phyloP scores from a whole-genome alignment of 2,329 filamentous ascomycete species.

The Penicillium sp. region DNA sequence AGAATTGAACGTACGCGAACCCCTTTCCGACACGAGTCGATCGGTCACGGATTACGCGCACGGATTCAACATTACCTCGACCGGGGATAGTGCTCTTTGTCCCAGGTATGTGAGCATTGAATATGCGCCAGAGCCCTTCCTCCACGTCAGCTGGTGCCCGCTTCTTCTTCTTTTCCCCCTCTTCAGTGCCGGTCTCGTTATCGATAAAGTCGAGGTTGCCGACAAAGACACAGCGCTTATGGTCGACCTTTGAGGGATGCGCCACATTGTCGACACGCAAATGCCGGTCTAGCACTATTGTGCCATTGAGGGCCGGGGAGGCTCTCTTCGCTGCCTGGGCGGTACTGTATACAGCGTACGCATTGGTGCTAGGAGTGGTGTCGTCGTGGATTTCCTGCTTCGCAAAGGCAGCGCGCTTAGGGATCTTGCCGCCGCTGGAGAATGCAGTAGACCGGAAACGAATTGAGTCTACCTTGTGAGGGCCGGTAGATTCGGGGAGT shows the following conservation, averaged over 20 bases:
- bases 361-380: conserved; percentile 91
- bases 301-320: conserved; percentile 79
- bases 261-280: conserved; percentile 89
- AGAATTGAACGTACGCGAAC: conserved; percentile 96
- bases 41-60: conserved; percentile 87
- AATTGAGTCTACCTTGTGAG: conserved; percentile 83
- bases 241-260: conserved; percentile 80
- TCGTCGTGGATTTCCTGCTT: conserved; percentile 88
- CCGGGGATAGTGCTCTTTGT: conserved; percentile 45
- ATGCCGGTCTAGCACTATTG: conserved; percentile 81
- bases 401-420: conserved; percentile 93
- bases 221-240: conserved; percentile 91
- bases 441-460: conserved; percentile 95
- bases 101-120: conserved; percentile 42
- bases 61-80: conserved; percentile 85
- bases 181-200: conserved; percentile 74
- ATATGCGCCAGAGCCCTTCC: conserved; percentile 68
- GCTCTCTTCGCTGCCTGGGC: conserved; percentile 76
- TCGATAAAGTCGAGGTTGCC: conserved; percentile 97
- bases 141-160: conserved; percentile 82
- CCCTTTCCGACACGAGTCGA: conserved; percentile 94
- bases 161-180: conserved; percentile 70
- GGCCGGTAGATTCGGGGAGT: conserved; percentile 53
- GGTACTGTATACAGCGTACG: conserved; percentile 88
- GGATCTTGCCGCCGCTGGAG: conserved; percentile 69